phyloP scores from a whole-genome alignment of 176 grass and related monocot species.

The Elaeis guineensis region DNA sequence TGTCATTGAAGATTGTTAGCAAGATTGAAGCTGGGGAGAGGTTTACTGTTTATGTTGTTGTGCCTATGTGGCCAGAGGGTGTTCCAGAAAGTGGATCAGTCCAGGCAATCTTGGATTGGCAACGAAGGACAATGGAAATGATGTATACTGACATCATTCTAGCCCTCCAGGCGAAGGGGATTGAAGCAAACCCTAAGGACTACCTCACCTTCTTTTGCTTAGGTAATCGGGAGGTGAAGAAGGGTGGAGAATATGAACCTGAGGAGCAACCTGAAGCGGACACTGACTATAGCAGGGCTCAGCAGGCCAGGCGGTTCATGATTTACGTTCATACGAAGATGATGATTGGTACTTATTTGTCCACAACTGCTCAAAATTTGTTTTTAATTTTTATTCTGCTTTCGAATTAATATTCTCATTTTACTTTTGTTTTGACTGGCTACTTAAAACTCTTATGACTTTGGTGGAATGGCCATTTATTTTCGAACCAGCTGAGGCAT shows the following conservation, averaged over 20 bases:
- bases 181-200: conserved; percentile 46
- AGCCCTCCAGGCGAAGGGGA: conserved; percentile 52
- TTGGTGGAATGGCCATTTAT: no score
- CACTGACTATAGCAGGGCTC: conserved; percentile 53
- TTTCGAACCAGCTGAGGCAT: no score
- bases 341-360: conserved; percentile 74
- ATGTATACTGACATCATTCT: conserved; percentile 74
- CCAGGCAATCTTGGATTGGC: conserved; percentile 89
- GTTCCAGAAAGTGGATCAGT: conserved; percentile 49
- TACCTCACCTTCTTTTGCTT: conserved; percentile 94
- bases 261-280: conserved; percentile 33
- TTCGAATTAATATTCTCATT: no score
- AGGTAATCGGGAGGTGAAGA: conserved; percentile 74
- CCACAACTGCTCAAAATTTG: neutral
- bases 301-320: conserved; percentile 81
- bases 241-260: conserved; percentile 67
- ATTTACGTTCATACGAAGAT: conserved; percentile 97
- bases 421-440: no score
- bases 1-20: conserved; percentile 77
- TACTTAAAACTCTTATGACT: no score
- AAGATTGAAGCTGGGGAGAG: conserved; percentile 86
- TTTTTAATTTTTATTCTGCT: no score
- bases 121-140: conserved; percentile 95
- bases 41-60: conserved; percentile 69
- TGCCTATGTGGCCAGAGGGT: conserved; percentile 96